Base-by-base conservation (phyloP, 805 yeast genomes). In the Metschnikowia lachancei region DNA sequence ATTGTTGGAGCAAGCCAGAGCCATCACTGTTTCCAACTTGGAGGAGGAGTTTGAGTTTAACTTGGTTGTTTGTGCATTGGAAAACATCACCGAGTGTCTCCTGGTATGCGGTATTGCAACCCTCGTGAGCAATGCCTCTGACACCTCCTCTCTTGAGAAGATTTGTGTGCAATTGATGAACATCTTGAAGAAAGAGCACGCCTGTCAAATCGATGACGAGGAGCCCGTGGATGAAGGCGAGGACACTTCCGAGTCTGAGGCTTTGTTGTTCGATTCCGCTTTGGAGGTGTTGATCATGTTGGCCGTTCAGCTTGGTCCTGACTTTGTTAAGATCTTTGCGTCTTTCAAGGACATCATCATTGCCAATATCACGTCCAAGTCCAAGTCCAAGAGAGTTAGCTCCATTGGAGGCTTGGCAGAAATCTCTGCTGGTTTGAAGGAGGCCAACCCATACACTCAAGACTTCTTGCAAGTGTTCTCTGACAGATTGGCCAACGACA, bases 371-470 rank as follows among this genome's bases (percentile, higher is more conserved):
- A 74, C 74, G 52, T 78, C 84, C 48, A 81, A 82, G 65, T 80
- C 85, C 43, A 69, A 67, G 58, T 79, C 77, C 65, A 91, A 87
- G 75, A 82, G 97, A 65, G 85, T 87, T 28, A 77, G 86, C 45
- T 84, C 95, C 38, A 80, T 87, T 52, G 98, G 98, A 52, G 87
- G 94, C 35, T 74, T 89, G 52, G 97, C 98, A 39, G 99, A 92
- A 66, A 83, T 94, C 52, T 80, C 87, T 42, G 78, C 78, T 46
- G 91, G 91, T 47, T 71, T 94, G 75, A 82, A 83, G 61, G 70
- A 71, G 32, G 59, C 74, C 49, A 81, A 87, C 60, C 87, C 88
- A 49, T 84, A 75, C 70, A 67, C 83, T 32, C 78, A 81, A 53
- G 88, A 85, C 54, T 72, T 94, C 61, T 70, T 89, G 59, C 81